Evolutionary conservation across 1,139 yeast genomes (phyloP).

Genomic region (Kodamaea suecica): DNA sequence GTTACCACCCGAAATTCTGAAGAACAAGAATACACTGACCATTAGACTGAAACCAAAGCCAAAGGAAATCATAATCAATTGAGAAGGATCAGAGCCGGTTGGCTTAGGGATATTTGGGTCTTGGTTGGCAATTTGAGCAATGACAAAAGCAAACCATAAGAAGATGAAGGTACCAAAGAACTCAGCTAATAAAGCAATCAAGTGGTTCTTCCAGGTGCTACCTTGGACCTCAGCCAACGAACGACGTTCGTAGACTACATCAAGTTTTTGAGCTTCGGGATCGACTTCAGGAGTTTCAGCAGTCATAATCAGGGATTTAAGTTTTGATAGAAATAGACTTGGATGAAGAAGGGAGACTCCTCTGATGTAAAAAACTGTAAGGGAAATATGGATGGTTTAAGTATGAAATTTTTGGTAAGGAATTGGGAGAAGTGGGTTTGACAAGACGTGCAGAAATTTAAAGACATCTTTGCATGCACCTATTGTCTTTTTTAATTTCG

Average conservation of each 20-base stretch:
- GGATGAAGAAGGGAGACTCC: too few relatives aligned
- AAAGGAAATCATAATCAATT: slow-evolving; percentile 73
- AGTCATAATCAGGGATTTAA: slow-evolving; percentile 11
- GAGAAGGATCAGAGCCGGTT: slow-evolving; percentile 58
- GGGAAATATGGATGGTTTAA: too few relatives aligned
- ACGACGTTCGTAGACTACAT: slow-evolving; percentile 31
- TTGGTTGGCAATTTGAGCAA: slow-evolving; percentile 83
- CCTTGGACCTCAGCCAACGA: slow-evolving; percentile 9
- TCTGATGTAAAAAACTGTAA: too few relatives aligned
- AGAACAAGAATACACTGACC: slow-evolving; percentile 71
- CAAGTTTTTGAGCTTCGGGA: slow-evolving; percentile 26
- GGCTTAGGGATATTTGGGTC: slow-evolving; percentile 43
- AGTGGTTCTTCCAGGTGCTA: slow-evolving; percentile 29
- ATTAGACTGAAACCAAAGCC: slow-evolving; percentile 89
- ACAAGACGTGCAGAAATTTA: too few relatives aligned
- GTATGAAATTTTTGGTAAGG: too few relatives aligned
- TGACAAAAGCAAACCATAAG: slow-evolving; percentile 76
- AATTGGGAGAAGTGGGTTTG: too few relatives aligned
- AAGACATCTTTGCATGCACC: neutral
- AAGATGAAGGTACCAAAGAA: slow-evolving; percentile 85
- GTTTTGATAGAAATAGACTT: too few relatives aligned
- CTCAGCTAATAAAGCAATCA: slow-evolving; percentile 48
- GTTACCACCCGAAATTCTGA: slow-evolving; percentile 85
- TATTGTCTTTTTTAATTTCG: neutral
- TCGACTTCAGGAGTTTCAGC: slow-evolving; percentile 21